Evolutionary conservation across 176 grass and related monocot species (phyloP), one percentile per base, ranked within the genome.

Genomic region (Elymus sibiricus): DNA sequence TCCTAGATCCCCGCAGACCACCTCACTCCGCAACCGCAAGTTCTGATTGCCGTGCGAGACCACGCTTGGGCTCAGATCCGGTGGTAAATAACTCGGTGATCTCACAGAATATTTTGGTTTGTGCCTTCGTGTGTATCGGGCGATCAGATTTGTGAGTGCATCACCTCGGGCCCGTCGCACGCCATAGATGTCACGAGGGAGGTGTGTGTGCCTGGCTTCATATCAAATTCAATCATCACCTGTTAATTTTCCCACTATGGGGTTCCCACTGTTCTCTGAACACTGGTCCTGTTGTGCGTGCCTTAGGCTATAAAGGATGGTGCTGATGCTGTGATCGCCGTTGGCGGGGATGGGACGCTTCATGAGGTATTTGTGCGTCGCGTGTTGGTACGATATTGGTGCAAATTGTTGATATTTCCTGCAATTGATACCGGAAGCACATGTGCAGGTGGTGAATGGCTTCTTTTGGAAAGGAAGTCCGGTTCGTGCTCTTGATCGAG

Each of bases 261-360:
- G 19, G 22, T 75, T 16, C 37, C 27, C 16, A 22, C 24, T 60
- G 37, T 49, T 29, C 42, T 79, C 0, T 46, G 53, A 79, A 35
- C 75, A 19, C 65, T 19, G 7, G 21, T 40, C 32, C 7, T 83
- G 11, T 1, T 65, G 13, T 75, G 75, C 24, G 12, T 87, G 4
- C 56, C 91, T 21, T 83, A 98, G 96, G 96, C 93, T 39, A 91
- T 95, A 87, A 92, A 92, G 61, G 93, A 94, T 79, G 96, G 93
- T 5, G 96, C 82, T 65, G 92, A 98, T 84, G 96, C 96, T 0
- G 88, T 98, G 15, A 92, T 98, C 5, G 96, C 96, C 71, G 93
- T 98, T 61, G 93, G 96, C 70, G 96, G 96, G 12, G 96, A 98
- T 72, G 96, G 96, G 61, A 98, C 96, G 7, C 91, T 98, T 92